phyloP scores from a whole-genome alignment of 2,329 filamentous ascomycete species.

The Nakataea oryzae region DNA sequence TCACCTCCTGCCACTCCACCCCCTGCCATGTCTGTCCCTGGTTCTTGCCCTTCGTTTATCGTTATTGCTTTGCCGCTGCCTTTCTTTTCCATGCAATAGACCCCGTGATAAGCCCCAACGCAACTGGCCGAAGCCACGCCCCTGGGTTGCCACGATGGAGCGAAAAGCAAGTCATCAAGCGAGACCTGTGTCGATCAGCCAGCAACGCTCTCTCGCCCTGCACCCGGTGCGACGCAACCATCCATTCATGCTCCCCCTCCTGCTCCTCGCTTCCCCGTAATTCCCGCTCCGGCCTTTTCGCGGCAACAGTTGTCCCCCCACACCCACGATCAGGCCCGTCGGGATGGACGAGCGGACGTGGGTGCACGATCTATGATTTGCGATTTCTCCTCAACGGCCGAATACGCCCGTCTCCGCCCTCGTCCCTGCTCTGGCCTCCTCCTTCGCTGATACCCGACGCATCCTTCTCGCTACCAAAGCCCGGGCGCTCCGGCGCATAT shows the following conservation, averaged over 20 bases:
- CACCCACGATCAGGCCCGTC: neutral
- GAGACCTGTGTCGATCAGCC: no score
- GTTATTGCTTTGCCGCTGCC: neutral
- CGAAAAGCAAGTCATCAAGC: neutral
- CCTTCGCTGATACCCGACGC: neutral
- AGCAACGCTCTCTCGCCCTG: no score
- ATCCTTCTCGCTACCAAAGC: neutral
- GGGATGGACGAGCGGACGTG: neutral
- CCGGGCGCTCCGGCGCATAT: no score
- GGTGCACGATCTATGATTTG: neutral
- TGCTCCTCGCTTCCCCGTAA: no score
- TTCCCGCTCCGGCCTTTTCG: no score
- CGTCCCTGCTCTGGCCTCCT: no score
- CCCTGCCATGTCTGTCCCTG: neutral
- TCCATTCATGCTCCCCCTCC: no score
- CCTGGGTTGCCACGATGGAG: neutral
- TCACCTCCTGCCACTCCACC: neutral
- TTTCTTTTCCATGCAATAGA: neutral
- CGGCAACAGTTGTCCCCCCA: no score
- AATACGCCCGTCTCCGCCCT: no score
- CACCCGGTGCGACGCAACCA: no score
- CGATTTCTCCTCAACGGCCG: neutral
- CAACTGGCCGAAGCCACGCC: neutral
- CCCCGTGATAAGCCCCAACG: neutral
- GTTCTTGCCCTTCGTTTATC: neutral